phyloP scores from a whole-genome alignment of 257 asterid genomes.

The Catharanthus roseus region DNA sequence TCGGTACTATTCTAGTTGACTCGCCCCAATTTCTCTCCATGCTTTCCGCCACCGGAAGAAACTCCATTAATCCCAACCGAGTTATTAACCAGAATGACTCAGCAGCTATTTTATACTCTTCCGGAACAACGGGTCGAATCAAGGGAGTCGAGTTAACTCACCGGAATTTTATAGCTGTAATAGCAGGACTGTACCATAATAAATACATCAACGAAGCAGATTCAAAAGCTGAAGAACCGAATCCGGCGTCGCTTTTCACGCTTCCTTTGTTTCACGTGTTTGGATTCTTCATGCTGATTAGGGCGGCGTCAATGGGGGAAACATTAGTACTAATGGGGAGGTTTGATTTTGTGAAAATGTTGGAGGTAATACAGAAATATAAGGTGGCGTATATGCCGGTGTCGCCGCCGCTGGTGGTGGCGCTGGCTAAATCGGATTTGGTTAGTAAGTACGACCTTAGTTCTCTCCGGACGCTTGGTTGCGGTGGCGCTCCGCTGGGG shows the following conservation, averaged over 20 bases:
- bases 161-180: constrained; percentile 56
- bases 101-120: constrained; percentile 80
- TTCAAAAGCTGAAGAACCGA: background rate
- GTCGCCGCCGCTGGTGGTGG: constrained; percentile 87
- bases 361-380: constrained; percentile 57
- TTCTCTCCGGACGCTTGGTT: constrained; percentile 51
- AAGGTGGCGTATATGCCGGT: constrained; percentile 67
- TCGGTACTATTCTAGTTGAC: constrained; percentile 37
- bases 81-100: constrained; percentile 44
- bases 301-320: constrained; percentile 66
- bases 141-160: constrained; percentile 79
- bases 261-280: constrained; percentile 82
- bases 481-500: constrained; percentile 98
- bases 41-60: constrained; percentile 20
- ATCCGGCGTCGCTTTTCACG: constrained; percentile 43
- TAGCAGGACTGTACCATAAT: constrained; percentile 34
- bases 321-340: constrained; percentile 46
- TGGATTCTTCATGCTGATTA: constrained; percentile 70
- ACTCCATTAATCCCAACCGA: constrained; percentile 6
- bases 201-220: constrained; percentile 4
- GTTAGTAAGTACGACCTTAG: constrained; percentile 56
- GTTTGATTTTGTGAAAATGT: constrained; percentile 71
- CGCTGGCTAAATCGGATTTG: constrained; percentile 69
- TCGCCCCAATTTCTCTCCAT: constrained; percentile 46
- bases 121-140: constrained; percentile 83